These are phyloP conservation scores for Echinochloa phyllopogon DNA, from an alignment of 176 grass and related monocot species.

Conservation along the genomic window DNA sequence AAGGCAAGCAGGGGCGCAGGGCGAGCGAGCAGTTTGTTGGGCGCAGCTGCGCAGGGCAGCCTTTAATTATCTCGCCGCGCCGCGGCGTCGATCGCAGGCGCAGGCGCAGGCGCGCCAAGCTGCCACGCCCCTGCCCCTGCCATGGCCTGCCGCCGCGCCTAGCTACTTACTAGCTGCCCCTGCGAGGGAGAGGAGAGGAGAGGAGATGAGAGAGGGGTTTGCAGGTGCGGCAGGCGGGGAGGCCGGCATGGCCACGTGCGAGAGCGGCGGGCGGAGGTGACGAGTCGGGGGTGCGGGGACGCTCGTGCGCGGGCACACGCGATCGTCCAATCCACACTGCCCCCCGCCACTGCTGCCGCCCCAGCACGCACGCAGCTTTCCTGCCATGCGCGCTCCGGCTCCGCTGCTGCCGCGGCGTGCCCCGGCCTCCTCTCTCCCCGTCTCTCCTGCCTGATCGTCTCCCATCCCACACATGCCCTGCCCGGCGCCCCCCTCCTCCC, in stretches of 20 bases:
- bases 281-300: constrained; percentile 46
- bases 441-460: neutral
- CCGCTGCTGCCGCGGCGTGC: neutral
- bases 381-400: neutral
- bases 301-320: constrained; percentile 97
- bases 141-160: constrained; percentile 11
- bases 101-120: constrained; percentile 1
- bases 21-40: constrained; percentile 33
- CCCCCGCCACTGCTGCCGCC: neutral
- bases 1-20: too few species aligned
- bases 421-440: neutral
- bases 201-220: neutral
- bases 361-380: constrained; percentile 30
- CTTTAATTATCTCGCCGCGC: constrained; percentile 21
- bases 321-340: constrained; percentile 60
- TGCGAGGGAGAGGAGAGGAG: neutral
- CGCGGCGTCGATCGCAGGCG: neutral
- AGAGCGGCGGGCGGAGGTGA: constrained; percentile 75
- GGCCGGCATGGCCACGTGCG: constrained; percentile 66
- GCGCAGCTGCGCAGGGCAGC: constrained; percentile 10
- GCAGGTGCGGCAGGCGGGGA: constrained; percentile 23
- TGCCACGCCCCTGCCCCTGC: neutral
- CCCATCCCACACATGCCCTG: neutral
- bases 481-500: neutral
- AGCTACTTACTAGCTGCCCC: constrained; percentile 20